phyloP scores from a whole-genome alignment of 2,329 filamentous ascomycete species.

The Zymoseptoria tritici region DNA sequence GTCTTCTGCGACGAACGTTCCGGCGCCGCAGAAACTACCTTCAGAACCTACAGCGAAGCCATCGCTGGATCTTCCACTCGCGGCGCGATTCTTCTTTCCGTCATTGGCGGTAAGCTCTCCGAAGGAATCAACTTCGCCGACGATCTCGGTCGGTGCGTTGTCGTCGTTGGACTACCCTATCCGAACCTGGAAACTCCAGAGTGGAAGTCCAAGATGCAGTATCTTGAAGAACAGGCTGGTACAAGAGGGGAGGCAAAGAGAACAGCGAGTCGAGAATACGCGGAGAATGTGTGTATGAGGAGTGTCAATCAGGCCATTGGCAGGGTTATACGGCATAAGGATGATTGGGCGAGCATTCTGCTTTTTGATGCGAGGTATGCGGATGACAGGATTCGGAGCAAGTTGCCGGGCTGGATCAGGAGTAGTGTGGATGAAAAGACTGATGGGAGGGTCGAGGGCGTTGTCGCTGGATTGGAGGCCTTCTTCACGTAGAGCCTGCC shows the following conservation, averaged over 20 bases:
- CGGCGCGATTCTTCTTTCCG: constrained; percentile 77
- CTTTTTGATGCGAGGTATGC: constrained; percentile 75
- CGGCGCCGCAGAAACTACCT: constrained; percentile 57
- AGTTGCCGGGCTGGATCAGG: constrained; percentile 84
- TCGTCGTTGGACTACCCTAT: constrained; percentile 88
- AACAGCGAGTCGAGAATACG: constrained; percentile 65
- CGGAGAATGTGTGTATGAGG: constrained; percentile 93
- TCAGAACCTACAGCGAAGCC: constrained; percentile 64
- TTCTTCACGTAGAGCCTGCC: constrained; percentile 9
- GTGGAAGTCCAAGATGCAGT: constrained; percentile 86
- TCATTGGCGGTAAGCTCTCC: constrained; percentile 89
- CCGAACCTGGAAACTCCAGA: constrained; percentile 83
- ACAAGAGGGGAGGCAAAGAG: constrained; percentile 29
- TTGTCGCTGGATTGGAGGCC: constrained; percentile 6
- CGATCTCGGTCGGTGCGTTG: constrained; percentile 74
- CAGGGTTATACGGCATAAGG: constrained; percentile 76
- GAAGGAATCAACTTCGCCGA: constrained; percentile 99
- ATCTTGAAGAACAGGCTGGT: constrained; percentile 64
- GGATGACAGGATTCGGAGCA: constrained; percentile 63
- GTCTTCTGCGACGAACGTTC: constrained; percentile 54
- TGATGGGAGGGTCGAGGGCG: constrained; percentile 1
- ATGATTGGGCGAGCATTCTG: constrained; percentile 85
- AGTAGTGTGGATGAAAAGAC: constrained; percentile 6
- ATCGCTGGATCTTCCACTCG: constrained; percentile 43
- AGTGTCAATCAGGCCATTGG: constrained; percentile 97